Conservation (phyloP, 345 rosid genomes). For the Lagerstroemia speciosa region DNA sequence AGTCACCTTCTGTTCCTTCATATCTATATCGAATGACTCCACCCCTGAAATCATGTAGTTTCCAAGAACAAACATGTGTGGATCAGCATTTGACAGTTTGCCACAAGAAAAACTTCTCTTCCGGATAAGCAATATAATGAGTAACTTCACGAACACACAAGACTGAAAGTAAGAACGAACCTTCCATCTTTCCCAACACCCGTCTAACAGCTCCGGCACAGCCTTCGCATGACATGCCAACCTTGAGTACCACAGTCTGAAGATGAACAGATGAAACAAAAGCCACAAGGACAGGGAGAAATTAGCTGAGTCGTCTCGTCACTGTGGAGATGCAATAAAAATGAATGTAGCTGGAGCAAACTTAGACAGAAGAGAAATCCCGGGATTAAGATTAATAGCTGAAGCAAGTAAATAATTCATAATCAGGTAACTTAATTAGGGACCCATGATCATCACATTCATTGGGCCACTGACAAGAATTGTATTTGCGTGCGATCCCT, state of each 20-base stretch:
- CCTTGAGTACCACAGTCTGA: conserved; percentile 71
- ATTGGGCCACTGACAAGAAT: background rate
- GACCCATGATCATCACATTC: background rate
- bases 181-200: conserved; percentile 81
- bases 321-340: background rate
- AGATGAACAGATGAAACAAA: background rate
- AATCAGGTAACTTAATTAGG: no score
- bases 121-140: background rate
- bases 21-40: conserved; percentile 63
- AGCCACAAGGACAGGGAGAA: background rate
- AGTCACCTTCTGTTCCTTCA: conserved; percentile 74
- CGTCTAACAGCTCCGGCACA: conserved; percentile 74
- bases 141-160: background rate
- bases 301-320: background rate
- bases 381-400: background rate
- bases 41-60: conserved; percentile 40
- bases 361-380: no score
- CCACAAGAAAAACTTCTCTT: background rate
- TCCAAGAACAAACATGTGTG: background rate
- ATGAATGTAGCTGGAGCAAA: background rate
- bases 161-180: conserved; percentile 21
- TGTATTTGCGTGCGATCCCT: background rate
- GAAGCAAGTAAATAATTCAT: background rate
- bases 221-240: conserved; percentile 74
- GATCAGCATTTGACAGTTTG: background rate